Percentiles rank a stretch among this genome's conserved stretches.
Evolutionary conservation across 1,284 basidiomycete species (phyloP).

Genomic region (Rhodotorula sp.): DNA sequence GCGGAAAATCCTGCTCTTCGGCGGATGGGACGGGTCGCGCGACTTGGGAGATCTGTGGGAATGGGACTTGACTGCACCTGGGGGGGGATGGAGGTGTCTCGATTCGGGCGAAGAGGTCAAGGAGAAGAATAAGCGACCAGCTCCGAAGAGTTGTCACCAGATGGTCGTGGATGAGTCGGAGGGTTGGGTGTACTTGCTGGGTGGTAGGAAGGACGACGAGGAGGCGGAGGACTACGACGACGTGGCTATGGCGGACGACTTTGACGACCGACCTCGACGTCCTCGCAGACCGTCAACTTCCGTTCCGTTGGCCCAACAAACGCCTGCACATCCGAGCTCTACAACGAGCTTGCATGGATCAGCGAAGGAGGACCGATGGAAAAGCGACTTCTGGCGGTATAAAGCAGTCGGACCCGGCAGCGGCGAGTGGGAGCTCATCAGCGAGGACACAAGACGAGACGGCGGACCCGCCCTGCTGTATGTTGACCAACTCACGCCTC

Average conservation of each 20-base stretch:
- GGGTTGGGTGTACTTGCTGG: constrained; percentile 50
- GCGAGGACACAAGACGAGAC: constrained; percentile 45
- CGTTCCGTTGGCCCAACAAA: no score
- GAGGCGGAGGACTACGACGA: constrained; percentile 6
- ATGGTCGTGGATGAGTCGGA: constrained; percentile 46
- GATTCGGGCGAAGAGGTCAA: background rate
- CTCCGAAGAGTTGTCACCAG: constrained; percentile 48
- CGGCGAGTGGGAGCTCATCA: constrained; percentile 47
- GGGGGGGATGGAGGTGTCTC: constrained; percentile 2
- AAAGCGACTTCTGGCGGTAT: constrained; percentile 48
- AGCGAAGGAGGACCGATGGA: constrained; percentile 8
- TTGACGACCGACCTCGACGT: no score
- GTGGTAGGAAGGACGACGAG: constrained; percentile 28
- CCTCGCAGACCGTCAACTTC: no score
- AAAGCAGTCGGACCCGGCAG: constrained; percentile 42
- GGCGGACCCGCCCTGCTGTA: constrained; percentile 48
- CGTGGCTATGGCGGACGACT: background rate
- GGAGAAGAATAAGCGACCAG: constrained; percentile 34
- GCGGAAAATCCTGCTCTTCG: constrained; percentile 46
- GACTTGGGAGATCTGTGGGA: constrained; percentile 49
- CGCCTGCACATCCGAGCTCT: no score
- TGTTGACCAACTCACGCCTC: background rate
- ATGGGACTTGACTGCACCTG: constrained; percentile 34
- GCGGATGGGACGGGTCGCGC: constrained; percentile 48
- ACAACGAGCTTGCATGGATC: no score